phyloP scores from a whole-genome alignment of 2,329 filamentous ascomycete genomes.

The Fusarium sulawesiense region DNA sequence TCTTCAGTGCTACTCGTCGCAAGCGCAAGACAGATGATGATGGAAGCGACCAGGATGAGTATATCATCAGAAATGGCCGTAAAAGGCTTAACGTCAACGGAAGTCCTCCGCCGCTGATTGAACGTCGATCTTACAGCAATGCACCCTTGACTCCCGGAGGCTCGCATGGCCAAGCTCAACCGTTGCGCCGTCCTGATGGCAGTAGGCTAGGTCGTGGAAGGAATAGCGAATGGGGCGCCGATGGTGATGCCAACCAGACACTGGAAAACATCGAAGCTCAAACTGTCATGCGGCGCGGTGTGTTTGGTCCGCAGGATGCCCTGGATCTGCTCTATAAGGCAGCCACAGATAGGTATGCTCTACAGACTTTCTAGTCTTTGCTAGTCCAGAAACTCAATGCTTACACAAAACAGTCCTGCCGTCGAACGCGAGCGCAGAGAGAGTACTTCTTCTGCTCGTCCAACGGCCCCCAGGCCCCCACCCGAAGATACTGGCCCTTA shows the following conservation, averaged over 20 bases:
- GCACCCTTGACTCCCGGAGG: constrained; percentile 73
- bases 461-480: constrained; percentile 25
- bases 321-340: constrained; percentile 92
- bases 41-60: constrained; percentile 69
- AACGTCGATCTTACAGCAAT: constrained; percentile 61
- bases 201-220: constrained; percentile 42
- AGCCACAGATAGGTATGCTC: constrained; percentile 70
- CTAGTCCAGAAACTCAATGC: constrained; percentile 1
- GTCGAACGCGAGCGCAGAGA: constrained; percentile 42
- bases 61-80: constrained; percentile 77
- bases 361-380: constrained; percentile 12
- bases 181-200: constrained; percentile 71
- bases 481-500: constrained; percentile 39
- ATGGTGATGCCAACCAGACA: constrained; percentile 69
- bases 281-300: constrained; percentile 73
- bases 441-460: constrained; percentile 31
- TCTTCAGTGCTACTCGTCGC: constrained; percentile 92
- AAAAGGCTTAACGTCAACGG: constrained; percentile 69
- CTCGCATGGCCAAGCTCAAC: constrained; percentile 72
- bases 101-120: constrained; percentile 57
- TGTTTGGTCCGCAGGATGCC: constrained; percentile 93
- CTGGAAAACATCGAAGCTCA: constrained; percentile 74
- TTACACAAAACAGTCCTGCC: constrained; percentile 38
- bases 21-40: constrained; percentile 82
- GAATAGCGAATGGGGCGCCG: constrained; percentile 53